phyloP scores from a whole-genome alignment of 768 basidiomycete genomes.

The Terana coerulea region DNA sequence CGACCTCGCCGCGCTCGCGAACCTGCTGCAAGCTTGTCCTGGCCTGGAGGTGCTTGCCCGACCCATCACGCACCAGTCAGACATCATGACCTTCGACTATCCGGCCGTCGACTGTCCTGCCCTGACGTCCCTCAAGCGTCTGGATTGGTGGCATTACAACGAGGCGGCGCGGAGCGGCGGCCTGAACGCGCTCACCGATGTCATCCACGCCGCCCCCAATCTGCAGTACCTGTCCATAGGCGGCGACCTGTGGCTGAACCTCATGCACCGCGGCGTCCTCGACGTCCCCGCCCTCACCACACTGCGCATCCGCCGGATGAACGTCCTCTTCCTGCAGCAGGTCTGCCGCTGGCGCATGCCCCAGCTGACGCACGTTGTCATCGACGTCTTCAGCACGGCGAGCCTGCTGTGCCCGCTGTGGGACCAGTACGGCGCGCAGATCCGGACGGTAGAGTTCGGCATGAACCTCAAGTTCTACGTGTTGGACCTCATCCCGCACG shows the following conservation, averaged over 20 bases:
- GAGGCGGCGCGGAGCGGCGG: conserved; percentile 58
- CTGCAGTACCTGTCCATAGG: conserved; percentile 28
- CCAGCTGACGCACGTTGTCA: conserved; percentile 44
- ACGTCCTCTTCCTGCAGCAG: conserved; percentile 46
- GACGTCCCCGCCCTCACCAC: conserved; percentile 46
- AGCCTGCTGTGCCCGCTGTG: conserved; percentile 42
- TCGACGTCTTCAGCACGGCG: conserved; percentile 41
- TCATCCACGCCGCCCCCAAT: conserved; percentile 50
- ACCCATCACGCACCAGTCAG: too few relatives aligned
- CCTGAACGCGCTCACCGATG: conserved; percentile 54
- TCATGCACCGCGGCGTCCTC: conserved; percentile 25
- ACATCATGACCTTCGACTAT: conserved; percentile 49
- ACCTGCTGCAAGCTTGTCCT: conserved; percentile 39
- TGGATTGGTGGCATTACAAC: conserved; percentile 67
- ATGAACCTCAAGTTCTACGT: conserved; percentile 51
- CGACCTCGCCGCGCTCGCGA: conserved; percentile 38
- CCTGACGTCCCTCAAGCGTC: conserved; percentile 49
- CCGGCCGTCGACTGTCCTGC: conserved; percentile 42
- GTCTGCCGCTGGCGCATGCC: conserved; percentile 52
- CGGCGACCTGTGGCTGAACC: conserved; percentile 12
- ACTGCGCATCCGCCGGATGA: conserved; percentile 47
- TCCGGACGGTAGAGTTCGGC: conserved; percentile 56
- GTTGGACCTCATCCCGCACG: conserved; percentile 41
- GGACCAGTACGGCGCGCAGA: conserved; percentile 45
- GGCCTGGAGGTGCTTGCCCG: conserved; percentile 54